Percentiles rank a stretch among this genome's conserved stretches.
phyloP scores from a whole-genome alignment of 2,329 filamentous ascomycete species.

The Thielaviopsis ethacetica region DNA sequence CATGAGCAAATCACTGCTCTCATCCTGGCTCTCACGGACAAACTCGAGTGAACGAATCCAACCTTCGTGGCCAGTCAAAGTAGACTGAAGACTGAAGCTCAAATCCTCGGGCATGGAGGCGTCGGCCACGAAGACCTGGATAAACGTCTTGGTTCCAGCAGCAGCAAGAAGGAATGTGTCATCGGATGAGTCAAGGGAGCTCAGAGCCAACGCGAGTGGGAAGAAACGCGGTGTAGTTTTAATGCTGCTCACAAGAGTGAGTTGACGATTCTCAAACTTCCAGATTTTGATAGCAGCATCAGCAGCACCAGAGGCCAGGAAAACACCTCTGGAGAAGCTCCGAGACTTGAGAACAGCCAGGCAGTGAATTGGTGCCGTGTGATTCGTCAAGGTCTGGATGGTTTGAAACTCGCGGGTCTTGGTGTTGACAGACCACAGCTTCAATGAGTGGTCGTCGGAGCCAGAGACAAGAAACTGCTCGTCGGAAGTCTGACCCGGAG shows the following conservation, averaged over 20 bases:
- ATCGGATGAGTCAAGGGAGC: conserved; percentile 34
- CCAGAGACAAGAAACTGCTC: conserved; percentile 48
- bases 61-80: conserved; percentile 76
- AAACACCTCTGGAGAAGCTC: conserved; percentile 19
- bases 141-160: conserved; percentile 67
- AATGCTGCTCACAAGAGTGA: conserved; percentile 52
- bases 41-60: conserved; percentile 86
- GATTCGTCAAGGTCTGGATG: conserved; percentile 39
- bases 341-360: conserved; percentile 29
- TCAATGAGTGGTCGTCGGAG: conserved; percentile 62
- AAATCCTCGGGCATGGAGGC: conserved; percentile 19
- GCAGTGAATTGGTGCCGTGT: conserved; percentile 62
- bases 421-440: conserved; percentile 40
- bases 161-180: conserved; percentile 55
- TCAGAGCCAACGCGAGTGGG: conserved; percentile 60
- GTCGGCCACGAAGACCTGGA: conserved; percentile 61
- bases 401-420: conserved; percentile 20
- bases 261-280: conserved; percentile 37
- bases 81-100: conserved; percentile 57
- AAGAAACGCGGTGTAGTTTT: conserved; percentile 63
- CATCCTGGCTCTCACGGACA: conserved; percentile 29
- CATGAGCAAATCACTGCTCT: conserved; percentile 54
- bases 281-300: conserved; percentile 61
- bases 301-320: conserved; percentile 65
- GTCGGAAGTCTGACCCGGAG: conserved; percentile 25